Evolutionary conservation across 2,329 filamentous ascomycete species (phyloP).

Genomic region (Myriosclerotinia curreyana): DNA sequence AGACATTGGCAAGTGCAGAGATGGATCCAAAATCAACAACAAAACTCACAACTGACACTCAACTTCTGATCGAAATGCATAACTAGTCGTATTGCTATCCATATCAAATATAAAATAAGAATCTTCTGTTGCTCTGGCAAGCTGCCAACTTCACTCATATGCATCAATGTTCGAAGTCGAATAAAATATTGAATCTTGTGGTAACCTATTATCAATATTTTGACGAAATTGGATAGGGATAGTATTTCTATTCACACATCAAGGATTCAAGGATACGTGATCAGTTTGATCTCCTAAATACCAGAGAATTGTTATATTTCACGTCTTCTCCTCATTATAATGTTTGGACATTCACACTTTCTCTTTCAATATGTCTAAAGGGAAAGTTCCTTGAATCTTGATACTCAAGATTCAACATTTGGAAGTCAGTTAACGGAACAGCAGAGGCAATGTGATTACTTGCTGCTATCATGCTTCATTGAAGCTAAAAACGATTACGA

Average conservation of each 20-base stretch:
- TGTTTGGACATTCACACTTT: not conserved
- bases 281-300: not conserved
- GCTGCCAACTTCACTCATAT: not conserved
- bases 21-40: no score
- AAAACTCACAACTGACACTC: not conserved
- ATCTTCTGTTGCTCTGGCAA: no score
- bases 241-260: not conserved
- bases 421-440: not conserved
- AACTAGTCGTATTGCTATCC: no score
- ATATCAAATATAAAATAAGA: not conserved
- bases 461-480: no score
- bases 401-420: not conserved
- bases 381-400: no score
- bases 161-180: not conserved
- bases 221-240: not conserved
- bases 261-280: not conserved
- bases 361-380: not conserved
- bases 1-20: no score
- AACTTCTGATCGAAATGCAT: no score
- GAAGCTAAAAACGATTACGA: no score
- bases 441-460: not conserved
- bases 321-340: not conserved
- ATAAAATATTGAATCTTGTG: not conserved
- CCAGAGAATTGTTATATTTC: not conserved
- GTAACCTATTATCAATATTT: not conserved